A percentile compares a stretch with the other conserved stretches of the same genome.
Evolutionary conservation across 2,329 filamentous ascomycete genomes (phyloP).

Genomic region (Aspergillus sergii): DNA sequence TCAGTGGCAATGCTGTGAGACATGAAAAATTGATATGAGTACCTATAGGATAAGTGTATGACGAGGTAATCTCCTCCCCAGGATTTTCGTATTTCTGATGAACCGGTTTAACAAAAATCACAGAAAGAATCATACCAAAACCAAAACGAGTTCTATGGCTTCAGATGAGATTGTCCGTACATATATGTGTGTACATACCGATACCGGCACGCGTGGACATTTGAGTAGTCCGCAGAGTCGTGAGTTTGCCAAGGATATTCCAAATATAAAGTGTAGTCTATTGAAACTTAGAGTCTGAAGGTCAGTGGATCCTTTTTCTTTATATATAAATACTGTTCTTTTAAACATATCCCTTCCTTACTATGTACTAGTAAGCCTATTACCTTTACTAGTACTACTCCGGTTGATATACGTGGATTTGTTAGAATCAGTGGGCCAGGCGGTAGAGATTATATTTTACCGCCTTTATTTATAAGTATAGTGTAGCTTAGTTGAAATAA

Average conservation of each 20-base stretch:
- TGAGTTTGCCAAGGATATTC: background rate
- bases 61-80: background rate
- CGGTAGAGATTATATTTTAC: too few species aligned
- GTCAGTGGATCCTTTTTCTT: background rate
- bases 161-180: too few species aligned
- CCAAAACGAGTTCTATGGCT: background rate
- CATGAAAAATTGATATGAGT: background rate
- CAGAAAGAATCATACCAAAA: background rate
- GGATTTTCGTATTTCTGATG: background rate
- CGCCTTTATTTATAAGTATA: too few species aligned
- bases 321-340: background rate
- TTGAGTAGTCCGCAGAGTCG: background rate
- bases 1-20: background rate
- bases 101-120: background rate
- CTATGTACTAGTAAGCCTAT: too few species aligned
- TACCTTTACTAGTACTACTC: too few species aligned
- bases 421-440: too few species aligned
- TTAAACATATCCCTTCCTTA: too few species aligned
- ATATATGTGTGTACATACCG: too few species aligned
- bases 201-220: too few species aligned
- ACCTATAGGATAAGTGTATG: background rate
- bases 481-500: too few species aligned
- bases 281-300: background rate
- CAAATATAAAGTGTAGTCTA: background rate
- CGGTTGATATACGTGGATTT: too few species aligned